Conservation (phyloP, 2,329 filamentous ascomycete species). For the Rhynchosporium secalis region DNA sequence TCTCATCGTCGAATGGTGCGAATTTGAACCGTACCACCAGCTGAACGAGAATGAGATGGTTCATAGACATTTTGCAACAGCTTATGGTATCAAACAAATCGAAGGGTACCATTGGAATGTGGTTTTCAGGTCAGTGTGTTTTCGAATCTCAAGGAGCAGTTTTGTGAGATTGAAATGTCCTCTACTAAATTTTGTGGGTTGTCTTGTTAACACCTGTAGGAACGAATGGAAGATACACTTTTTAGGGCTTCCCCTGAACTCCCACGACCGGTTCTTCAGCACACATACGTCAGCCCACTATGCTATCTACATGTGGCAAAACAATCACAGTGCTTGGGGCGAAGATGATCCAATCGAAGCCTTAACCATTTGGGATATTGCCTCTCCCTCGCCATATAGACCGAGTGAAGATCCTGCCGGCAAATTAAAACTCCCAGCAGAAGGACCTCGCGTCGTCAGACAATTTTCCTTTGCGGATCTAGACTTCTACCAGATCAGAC, state of each 20-base stretch:
- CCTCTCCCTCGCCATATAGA: conserved; percentile 48
- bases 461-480: conserved; percentile 53
- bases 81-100: conserved; percentile 50
- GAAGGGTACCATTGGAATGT: conserved; percentile 43
- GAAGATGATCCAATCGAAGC: conserved; percentile 59
- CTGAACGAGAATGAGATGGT: conserved; percentile 52
- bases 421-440: conserved; percentile 39
- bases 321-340: conserved; percentile 54
- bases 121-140: conserved; percentile 46
- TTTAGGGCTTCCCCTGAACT: conserved; percentile 54
- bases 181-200: background rate
- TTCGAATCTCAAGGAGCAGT: too few relatives aligned
- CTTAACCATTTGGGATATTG: conserved; percentile 61
- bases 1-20: conserved; percentile 66
- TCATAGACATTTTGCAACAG: conserved; percentile 60
- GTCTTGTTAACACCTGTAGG: conserved; percentile 21
- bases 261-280: conserved; percentile 62
- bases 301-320: conserved; percentile 62
- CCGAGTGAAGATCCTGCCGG: conserved; percentile 52
- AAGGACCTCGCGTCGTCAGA: conserved; percentile 49
- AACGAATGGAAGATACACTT: conserved; percentile 61
- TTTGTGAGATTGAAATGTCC: too few relatives aligned
- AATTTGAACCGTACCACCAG: conserved; percentile 51
- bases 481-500: conserved; percentile 53
- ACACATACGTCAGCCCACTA: conserved; percentile 60